These are phyloP conservation scores for Phytophthora megakarya DNA, from an alignment of 352 stramenopile species.

Conservation along the genomic window DNA sequence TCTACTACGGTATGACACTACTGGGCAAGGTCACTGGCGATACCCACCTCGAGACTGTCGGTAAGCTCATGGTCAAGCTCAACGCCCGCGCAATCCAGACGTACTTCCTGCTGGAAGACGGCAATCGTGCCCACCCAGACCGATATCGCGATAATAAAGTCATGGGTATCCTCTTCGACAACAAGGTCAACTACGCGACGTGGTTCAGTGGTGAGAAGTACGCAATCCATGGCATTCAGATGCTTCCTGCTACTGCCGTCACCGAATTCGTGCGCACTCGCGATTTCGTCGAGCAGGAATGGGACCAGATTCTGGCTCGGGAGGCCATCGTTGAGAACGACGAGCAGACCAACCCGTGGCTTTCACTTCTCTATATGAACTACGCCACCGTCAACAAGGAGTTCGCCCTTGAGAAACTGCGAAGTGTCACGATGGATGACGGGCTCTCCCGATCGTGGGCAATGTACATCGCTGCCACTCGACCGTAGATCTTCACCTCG, in stretches of 20 bases:
- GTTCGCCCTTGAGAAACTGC: constrained; percentile 55
- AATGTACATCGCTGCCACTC: constrained; percentile 72
- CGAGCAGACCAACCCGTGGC: constrained; percentile 62
- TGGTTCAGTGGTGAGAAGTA: constrained; percentile 78
- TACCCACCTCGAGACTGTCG: constrained; percentile 39
- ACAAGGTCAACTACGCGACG: constrained; percentile 76
- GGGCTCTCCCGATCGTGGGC: constrained; percentile 77
- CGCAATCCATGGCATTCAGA: constrained; percentile 81
- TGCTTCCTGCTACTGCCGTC: constrained; percentile 70
- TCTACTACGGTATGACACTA: constrained; percentile 47
- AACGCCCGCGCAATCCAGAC: constrained; percentile 51
- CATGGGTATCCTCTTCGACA: constrained; percentile 77
- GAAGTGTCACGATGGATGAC: constrained; percentile 69
- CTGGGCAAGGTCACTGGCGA: constrained; percentile 44
- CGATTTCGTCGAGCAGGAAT: constrained; percentile 62
- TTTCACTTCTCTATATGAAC: constrained; percentile 81
- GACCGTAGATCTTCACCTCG: constrained; percentile 22
- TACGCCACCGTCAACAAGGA: constrained; percentile 70
- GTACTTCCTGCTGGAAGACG: constrained; percentile 55
- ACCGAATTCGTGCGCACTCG: constrained; percentile 57
- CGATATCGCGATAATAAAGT: constrained; percentile 60
- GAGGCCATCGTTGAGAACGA: constrained; percentile 43
- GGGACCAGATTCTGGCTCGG: constrained; percentile 50
- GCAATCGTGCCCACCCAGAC: constrained; percentile 47
- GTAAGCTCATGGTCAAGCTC: constrained; percentile 55